Evolutionary conservation across 305 asterid species (phyloP).

Genomic region (Andrographis paniculata): DNA sequence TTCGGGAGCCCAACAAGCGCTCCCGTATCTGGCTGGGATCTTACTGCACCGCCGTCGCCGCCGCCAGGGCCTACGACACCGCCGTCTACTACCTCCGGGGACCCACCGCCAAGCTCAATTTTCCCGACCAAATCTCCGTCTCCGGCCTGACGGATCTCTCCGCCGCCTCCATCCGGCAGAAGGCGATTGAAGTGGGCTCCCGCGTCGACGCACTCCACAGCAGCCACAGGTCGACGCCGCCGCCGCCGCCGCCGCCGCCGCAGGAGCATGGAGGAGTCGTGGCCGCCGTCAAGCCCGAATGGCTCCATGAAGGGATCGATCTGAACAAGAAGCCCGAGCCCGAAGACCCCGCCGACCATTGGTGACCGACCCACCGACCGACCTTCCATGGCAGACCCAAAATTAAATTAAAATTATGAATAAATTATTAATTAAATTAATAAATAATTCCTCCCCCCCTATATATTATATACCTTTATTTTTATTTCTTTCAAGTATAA

Average conservation of each 20-base stretch:
- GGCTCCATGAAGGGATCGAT: constrained; percentile 24
- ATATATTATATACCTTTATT: too few species aligned
- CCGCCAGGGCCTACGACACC: constrained; percentile 52
- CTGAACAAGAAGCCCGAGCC: constrained; percentile 19
- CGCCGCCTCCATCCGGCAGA: constrained; percentile 37
- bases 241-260: neutral
- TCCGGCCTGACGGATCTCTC: constrained; percentile 28
- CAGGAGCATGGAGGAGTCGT: neutral
- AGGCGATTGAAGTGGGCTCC: constrained; percentile 43
- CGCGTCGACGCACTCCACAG: constrained; percentile 36
- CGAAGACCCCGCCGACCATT: too few species aligned
- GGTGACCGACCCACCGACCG: too few species aligned
- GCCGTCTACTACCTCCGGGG: constrained; percentile 48
- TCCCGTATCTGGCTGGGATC: constrained; percentile 54
- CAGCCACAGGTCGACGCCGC: neutral
- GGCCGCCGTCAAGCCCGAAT: constrained; percentile 21
- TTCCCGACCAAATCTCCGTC: constrained; percentile 26
- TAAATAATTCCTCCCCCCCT: too few species aligned
- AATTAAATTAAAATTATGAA: too few species aligned
- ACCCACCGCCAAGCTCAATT: constrained; percentile 20
- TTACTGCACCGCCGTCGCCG: constrained; percentile 41
- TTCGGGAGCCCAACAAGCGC: constrained; percentile 50
- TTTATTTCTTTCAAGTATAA: too few species aligned
- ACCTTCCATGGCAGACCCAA: too few species aligned
- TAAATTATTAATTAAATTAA: too few species aligned